These are phyloP conservation scores for Malus orientalis DNA, from an alignment of 306 rosid genomes.

Conservation along the genomic window DNA sequence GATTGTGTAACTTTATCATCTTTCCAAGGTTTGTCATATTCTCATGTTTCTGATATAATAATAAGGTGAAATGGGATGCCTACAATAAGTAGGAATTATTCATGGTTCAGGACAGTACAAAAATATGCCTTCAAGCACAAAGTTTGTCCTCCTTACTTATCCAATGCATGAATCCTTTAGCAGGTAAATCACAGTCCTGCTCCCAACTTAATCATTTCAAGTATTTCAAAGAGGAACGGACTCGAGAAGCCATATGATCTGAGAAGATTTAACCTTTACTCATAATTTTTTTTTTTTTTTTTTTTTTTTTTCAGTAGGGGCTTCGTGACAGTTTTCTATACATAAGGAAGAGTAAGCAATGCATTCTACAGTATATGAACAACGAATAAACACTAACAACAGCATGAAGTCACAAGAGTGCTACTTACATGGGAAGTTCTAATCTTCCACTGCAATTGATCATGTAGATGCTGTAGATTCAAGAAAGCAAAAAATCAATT, in stretches of 20 bases:
- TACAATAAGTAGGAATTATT: neutral
- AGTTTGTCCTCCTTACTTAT: neutral
- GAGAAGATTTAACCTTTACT: neutral
- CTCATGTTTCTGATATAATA: neutral
- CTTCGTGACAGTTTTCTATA: neutral
- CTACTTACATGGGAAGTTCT: constrained; percentile 92
- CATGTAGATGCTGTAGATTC: constrained; percentile 69
- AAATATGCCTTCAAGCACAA: neutral
- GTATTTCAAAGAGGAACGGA: neutral
- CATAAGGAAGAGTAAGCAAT: neutral
- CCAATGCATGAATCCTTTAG: neutral
- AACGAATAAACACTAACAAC: neutral
- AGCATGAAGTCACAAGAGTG: constrained; percentile 15
- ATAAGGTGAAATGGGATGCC: neutral
- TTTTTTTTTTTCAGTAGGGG: neutral
- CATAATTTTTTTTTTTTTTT: neutral
- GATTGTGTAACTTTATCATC: neutral
- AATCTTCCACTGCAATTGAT: constrained; percentile 90
- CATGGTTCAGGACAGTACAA: neutral
- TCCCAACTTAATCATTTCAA: neutral
- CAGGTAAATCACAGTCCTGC: neutral
- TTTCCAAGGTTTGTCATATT: neutral
- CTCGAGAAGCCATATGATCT: neutral
- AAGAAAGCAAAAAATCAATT: constrained; percentile 5
- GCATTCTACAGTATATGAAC: neutral